These are phyloP conservation scores for Plasmodium cynomolgi DNA, from an alignment of 169 alveolate species.

Conservation along the genomic window DNA sequence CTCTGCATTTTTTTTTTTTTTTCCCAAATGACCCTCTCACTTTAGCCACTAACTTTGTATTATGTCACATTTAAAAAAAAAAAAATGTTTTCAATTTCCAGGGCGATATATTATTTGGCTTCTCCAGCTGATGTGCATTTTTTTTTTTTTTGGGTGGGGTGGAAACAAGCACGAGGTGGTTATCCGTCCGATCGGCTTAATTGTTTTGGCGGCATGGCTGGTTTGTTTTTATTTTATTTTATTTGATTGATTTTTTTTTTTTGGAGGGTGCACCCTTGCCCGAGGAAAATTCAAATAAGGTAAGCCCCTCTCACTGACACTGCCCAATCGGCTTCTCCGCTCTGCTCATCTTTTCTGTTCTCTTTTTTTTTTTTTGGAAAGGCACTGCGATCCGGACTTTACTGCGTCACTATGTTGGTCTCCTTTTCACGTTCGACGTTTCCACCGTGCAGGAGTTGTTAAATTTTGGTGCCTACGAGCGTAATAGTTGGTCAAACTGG, in stretches of 20 bases:
- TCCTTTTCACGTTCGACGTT: not conserved
- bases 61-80: not conserved
- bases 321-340: not conserved
- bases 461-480: not conserved
- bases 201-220: not conserved
- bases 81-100: not conserved
- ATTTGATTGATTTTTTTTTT: too few relatives aligned
- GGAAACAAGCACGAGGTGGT: too few relatives aligned
- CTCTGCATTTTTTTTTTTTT: not conserved
- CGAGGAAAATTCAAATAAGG: not conserved
- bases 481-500: not conserved
- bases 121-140: not conserved
- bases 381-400: not conserved
- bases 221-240: not conserved
- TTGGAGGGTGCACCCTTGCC: not conserved
- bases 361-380: too few relatives aligned
- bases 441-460: not conserved
- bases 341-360: not conserved
- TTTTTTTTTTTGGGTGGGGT: too few relatives aligned
- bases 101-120: not conserved
- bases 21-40: not conserved
- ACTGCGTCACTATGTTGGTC: not conserved
- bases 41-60: not conserved
- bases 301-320: not conserved
- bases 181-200: not conserved